Evolutionary conservation across 1,139 yeast species (phyloP).

Genomic region (Trichomonascaceae sp.): DNA sequence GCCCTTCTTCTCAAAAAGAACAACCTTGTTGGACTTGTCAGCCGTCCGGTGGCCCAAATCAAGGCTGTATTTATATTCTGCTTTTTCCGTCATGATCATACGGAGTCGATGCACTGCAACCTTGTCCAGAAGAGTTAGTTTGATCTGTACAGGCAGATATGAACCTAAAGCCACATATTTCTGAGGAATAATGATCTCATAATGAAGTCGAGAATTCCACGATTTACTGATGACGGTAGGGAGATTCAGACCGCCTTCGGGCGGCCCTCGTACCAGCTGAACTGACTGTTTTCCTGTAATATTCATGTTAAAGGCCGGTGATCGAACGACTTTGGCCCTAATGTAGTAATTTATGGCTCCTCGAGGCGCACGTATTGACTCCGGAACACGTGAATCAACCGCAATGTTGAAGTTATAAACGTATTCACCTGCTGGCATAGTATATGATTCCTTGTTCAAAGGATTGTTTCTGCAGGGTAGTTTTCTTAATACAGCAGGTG

Average conservation of each 20-base stretch:
- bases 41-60: conserved; percentile 25
- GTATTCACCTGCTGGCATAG: conserved; percentile 67
- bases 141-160: conserved; percentile 54
- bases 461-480: conserved; percentile 8
- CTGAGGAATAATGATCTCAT: conserved; percentile 69
- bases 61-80: conserved; percentile 49
- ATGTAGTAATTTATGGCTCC: conserved; percentile 30
- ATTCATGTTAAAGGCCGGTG: conserved; percentile 31
- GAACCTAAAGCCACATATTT: conserved; percentile 70
- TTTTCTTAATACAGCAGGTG: conserved; percentile 14
- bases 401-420: conserved; percentile 68
- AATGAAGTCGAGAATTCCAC: conserved; percentile 76
- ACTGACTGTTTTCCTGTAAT: conserved; percentile 30
- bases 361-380: conserved; percentile 52
- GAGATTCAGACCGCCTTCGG: conserved; percentile 62
- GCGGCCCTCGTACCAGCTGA: conserved; percentile 66
- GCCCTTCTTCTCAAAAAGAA: conserved; percentile 29
- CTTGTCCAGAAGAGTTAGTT: conserved; percentile 64
- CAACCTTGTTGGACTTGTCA: conserved; percentile 26
- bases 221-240: conserved; percentile 76
- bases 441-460: conserved; percentile 21
- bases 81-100: conserved; percentile 65
- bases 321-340: conserved; percentile 29
- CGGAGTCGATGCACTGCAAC: conserved; percentile 65
- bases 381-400: conserved; percentile 67